Evolutionary conservation across 2,329 filamentous ascomycete genomes (phyloP), one percentile per base, ranked within the genome.

Genomic region (Geosmithia morbida): DNA sequence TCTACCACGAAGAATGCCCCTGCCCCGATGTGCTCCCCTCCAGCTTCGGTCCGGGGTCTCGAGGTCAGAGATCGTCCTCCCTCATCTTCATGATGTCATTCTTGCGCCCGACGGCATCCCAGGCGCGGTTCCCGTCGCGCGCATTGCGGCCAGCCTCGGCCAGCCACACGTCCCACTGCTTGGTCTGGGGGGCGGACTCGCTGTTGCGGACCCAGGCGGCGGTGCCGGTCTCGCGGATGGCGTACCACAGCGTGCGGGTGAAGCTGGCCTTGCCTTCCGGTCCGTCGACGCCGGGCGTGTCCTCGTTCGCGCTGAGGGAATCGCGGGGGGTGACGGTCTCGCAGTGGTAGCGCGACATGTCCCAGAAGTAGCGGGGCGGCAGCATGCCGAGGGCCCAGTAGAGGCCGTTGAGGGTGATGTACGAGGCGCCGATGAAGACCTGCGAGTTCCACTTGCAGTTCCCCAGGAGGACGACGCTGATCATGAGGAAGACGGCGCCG

Each of bases 391-490:
- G 64, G 1, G 63, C 62, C 77, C 77, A 82, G 57, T 80, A 81
- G 0, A 74, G 57, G 10, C 70, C 72, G 50, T 82, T 83, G 45
- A 82, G 65, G 3, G 72, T 51, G 48, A 82, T 74, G 52, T 82
- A 82, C 1, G 69, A 65, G 2, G 61, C 65, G 7, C 75, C 76
- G 50, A 81, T 74, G 11, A 77, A 70, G 10, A 75, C 69, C 58
- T 83, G 77, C 50, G 74, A 72, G 43, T 69, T 66, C 67, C 76
- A 80, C n/a, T 68, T 69, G 58, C 75, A 78, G 56, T 81, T 81
- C 1, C 77, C 77, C 33, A 83, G 60, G 14, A 80, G 61, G 13
- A 82, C 74, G 11, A 82, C 75, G 1, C 72, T 69, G 3, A 75
- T 56, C 78, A 82, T 82, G 43, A 82, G 68, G 22, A 81, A 52